phyloP scores from a whole-genome alignment of 1,284 basidiomycete genomes.

The Acaromyces ingoldii region DNA sequence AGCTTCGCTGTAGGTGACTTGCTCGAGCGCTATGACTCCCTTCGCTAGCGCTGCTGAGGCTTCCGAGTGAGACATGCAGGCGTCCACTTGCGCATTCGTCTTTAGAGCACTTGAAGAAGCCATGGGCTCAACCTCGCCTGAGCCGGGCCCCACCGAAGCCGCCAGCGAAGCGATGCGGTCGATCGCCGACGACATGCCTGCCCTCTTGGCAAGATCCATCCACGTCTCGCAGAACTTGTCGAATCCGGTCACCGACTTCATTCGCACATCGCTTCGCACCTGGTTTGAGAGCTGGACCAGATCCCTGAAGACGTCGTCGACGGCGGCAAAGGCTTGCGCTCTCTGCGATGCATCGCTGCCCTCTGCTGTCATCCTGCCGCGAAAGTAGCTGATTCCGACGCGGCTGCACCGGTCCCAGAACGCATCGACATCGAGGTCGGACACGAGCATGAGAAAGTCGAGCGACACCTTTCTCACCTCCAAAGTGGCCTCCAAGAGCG shows the following conservation, averaged over 20 bases:
- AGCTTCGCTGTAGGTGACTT: too few species aligned
- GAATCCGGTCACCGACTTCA: constrained; percentile 16
- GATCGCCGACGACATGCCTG: not conserved
- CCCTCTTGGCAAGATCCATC: constrained; percentile 16
- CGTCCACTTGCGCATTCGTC: too few species aligned
- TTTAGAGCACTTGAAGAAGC: not conserved
- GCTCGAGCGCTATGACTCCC: too few species aligned
- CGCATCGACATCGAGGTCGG: constrained; percentile 26
- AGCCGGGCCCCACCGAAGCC: too few species aligned
- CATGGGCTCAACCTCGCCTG: too few species aligned
- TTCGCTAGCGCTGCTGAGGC: too few species aligned
- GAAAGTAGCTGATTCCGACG: constrained; percentile 17
- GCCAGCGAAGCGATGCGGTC: not conserved
- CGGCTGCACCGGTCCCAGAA: constrained; percentile 36
- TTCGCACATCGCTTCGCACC: not conserved
- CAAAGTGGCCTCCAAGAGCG: not conserved
- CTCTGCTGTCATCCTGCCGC: constrained; percentile 11
- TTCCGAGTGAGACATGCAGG: too few species aligned
- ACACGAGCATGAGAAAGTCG: constrained; percentile 20
- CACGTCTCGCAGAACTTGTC: constrained; percentile 28
- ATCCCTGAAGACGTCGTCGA: constrained; percentile 20
- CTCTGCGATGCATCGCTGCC: constrained; percentile 5
- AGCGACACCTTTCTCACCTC: constrained; percentile 13
- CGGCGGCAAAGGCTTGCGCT: constrained; percentile 13
- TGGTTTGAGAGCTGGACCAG: not conserved